Conservation (phyloP, 805 yeast species). For the Ogataea neopini region DNA sequence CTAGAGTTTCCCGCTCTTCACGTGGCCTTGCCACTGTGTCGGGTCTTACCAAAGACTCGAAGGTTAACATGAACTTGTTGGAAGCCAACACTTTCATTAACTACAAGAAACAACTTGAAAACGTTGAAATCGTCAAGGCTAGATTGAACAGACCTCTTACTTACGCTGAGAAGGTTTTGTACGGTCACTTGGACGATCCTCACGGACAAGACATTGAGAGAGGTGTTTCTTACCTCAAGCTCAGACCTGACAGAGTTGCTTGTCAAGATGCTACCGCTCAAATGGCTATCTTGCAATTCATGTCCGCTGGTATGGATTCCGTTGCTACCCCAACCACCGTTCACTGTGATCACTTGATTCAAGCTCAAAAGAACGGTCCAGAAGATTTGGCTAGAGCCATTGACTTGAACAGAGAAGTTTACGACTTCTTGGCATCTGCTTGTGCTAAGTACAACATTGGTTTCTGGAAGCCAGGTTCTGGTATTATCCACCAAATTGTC, state of each 20-base stretch:
- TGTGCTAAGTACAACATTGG: constrained; percentile 95
- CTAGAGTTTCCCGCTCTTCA: constrained; percentile 30
- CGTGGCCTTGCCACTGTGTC: constrained; percentile 57
- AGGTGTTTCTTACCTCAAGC: constrained; percentile 87
- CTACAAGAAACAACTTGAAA: constrained; percentile 88
- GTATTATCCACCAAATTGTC: constrained; percentile 97
- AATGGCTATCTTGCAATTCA: constrained; percentile 97
- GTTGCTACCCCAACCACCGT: constrained; percentile 94
- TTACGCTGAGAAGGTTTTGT: constrained; percentile 89
- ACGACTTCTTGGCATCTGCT: constrained; percentile 89
- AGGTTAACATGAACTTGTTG: constrained; percentile 55
- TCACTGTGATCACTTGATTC: constrained; percentile 98
- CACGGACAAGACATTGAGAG: constrained; percentile 73
- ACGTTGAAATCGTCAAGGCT: constrained; percentile 74
- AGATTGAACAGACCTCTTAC: constrained; percentile 82
- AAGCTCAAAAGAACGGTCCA: constrained; percentile 91
- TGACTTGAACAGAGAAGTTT: constrained; percentile 89
- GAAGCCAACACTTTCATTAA: constrained; percentile 85
- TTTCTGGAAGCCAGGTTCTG: constrained; percentile 99
- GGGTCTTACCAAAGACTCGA: constrained; percentile 51
- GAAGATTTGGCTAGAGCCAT: constrained; percentile 79
- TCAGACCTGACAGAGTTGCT: constrained; percentile 96
- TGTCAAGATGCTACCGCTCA: constrained; percentile 99
- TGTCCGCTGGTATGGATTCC: constrained; percentile 88
- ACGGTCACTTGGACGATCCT: constrained; percentile 89